phyloP scores from a whole-genome alignment of 768 basidiomycete species.

The Tulasnella calospora region DNA sequence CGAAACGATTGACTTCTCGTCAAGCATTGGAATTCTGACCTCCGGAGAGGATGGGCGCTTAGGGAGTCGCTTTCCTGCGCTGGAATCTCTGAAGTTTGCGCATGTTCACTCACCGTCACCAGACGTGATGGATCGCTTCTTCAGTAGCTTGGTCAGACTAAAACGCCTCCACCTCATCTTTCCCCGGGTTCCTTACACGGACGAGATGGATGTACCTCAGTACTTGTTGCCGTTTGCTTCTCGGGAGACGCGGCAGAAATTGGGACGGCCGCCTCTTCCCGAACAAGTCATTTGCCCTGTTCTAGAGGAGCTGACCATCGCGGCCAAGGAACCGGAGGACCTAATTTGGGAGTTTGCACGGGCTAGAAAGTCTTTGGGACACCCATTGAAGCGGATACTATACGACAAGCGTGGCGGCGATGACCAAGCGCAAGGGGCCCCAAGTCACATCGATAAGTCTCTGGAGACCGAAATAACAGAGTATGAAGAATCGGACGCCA shows the following conservation, averaged over 20 bases:
- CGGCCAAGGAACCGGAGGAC: not conserved
- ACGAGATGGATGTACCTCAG: not conserved
- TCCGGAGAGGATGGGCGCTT: not conserved
- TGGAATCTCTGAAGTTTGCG: not conserved
- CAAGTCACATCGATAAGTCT: not conserved
- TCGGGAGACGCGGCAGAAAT: not conserved
- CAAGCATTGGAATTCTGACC: not conserved
- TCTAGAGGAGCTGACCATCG: not conserved
- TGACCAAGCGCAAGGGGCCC: not conserved
- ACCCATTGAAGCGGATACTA: not conserved
- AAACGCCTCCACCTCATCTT: slow-evolving; percentile 2
- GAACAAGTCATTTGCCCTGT: not conserved
- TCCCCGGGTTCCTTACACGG: not conserved
- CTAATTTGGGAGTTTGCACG: not conserved
- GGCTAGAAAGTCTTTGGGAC: not conserved
- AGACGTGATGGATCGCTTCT: not conserved
- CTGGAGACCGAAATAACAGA: not conserved
- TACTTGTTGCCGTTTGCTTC: not conserved
- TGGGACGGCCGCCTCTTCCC: not conserved
- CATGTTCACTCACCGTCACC: not conserved
- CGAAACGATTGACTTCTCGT: not conserved
- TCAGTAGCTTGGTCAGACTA: not conserved
- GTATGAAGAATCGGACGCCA: not conserved
- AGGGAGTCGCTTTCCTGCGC: not conserved
- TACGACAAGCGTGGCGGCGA: not conserved